Percentiles rank a stretch among this genome's conserved stretches.
These are phyloP conservation scores for Lindgomyces ingoldianus DNA, from an alignment of 495 filamentous ascomycete genomes.

Conservation along the genomic window DNA sequence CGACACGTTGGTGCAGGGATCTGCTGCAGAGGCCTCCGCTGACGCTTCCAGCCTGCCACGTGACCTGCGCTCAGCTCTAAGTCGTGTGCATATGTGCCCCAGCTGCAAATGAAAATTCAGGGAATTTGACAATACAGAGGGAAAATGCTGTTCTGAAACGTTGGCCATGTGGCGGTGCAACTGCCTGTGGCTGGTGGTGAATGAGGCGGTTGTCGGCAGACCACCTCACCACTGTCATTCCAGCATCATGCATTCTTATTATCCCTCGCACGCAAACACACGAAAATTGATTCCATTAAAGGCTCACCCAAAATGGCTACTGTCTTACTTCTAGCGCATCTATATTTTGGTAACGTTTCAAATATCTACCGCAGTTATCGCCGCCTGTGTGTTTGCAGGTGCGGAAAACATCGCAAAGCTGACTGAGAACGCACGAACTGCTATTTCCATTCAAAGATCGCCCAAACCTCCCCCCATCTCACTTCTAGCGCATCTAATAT, in stretches of 20 bases:
- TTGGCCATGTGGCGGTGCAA: neutral
- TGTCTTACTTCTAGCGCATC: too few species aligned
- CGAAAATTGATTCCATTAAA: neutral
- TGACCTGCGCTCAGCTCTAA: neutral
- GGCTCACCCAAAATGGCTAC: neutral
- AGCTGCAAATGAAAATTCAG: neutral
- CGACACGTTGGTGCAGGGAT: slow-evolving; percentile 5
- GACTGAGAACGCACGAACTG: too few species aligned
- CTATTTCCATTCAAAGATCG: too few species aligned
- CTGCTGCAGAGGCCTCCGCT: neutral
- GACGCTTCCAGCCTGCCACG: neutral
- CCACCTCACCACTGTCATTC: neutral
- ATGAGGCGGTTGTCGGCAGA: neutral
- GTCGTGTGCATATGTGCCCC: too few species aligned
- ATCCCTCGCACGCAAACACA: neutral
- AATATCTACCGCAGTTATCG: too few species aligned
- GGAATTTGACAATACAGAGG: neutral
- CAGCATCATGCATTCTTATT: neutral
- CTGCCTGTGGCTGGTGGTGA: neutral
- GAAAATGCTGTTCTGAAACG: neutral
- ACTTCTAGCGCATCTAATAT: too few species aligned
- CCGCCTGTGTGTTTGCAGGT: too few species aligned
- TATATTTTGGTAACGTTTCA: too few species aligned
- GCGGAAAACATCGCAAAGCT: too few species aligned
- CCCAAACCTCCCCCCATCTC: too few species aligned